These are phyloP conservation scores for Fusarium sp. DNA, from an alignment of 2,329 filamentous ascomycete species.

Conservation along the genomic window DNA sequence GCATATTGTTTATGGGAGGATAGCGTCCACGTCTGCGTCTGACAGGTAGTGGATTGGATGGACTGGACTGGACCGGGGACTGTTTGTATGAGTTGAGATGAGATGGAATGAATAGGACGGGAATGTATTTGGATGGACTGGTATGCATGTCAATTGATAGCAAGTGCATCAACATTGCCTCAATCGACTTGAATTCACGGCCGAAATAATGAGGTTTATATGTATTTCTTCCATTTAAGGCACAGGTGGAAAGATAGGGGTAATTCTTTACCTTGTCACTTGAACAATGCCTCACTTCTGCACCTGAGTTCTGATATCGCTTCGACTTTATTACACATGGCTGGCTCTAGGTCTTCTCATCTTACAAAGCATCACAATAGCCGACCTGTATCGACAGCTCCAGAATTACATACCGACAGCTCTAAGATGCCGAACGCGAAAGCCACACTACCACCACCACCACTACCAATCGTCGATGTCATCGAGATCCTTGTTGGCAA, in stretches of 20 bases:
- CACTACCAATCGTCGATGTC: constrained; percentile 25
- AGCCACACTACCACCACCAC: neutral
- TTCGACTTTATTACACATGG: constrained; percentile 4
- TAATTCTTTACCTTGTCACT: constrained; percentile 4
- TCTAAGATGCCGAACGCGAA: neutral
- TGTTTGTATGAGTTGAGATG: constrained; percentile 1
- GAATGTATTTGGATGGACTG: constrained; percentile 15
- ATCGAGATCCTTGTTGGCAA: constrained; percentile 55
- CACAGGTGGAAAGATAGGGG: constrained; percentile 25
- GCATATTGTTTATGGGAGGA: constrained; percentile 19
- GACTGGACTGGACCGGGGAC: neutral
- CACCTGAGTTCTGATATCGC: neutral
- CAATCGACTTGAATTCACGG: constrained; percentile 17
- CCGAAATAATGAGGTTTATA: constrained; percentile 22
- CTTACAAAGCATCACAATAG: constrained; percentile 6
- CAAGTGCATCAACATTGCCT: constrained; percentile 21
- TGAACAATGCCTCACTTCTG: neutral
- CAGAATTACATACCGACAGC: constrained; percentile 7
- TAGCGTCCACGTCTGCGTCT: constrained; percentile 2
- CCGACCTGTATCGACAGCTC: neutral
- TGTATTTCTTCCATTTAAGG: constrained; percentile 28
- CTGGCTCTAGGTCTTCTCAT: constrained; percentile 10
- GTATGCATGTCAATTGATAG: constrained; percentile 21
- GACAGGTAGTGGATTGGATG: constrained; percentile 8
- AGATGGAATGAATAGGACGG: constrained; percentile 6